Base-by-base conservation (phyloP, 2,329 filamentous ascomycete species). In the Sporothrix luriei region DNA sequence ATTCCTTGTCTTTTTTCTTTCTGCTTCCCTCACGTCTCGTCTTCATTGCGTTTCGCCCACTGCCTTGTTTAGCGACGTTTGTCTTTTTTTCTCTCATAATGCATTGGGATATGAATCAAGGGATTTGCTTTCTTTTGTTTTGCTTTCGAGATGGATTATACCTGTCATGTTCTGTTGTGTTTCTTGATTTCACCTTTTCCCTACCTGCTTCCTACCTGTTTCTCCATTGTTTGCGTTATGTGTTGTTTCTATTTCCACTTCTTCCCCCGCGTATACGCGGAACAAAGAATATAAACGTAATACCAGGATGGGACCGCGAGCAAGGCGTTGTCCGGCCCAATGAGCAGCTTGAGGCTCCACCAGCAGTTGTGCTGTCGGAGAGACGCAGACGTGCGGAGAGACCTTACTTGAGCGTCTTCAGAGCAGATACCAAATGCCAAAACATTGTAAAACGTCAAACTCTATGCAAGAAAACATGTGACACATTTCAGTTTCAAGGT, bases 321-420 rank as follows among this genome's bases (percentile, higher is more conserved):
- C 65, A 57, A 64, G 65, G 69, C 69, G 57, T 68, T 70, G 24
- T 62, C 5, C 52, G 33, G 67, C 13, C 19, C 26, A 33, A 40
- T 19, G 16, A 49, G 46, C 3, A 43, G 33, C 21, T 46, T 43
- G 19, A 26, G 21, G 43, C 26, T 14, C 13, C 6, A 38, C 38
- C 13, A 43, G 29, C 29, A 29, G 5, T 3, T 29, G 49, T 21
- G 19, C 11, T 6, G n/a, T 52, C 49, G 21, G n/a, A 33, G 24
- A 24, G 14, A 29, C 21, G 13, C n/a, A 14, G 24, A 65, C 43
- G 2, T 29, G 21, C 52, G 33, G 52, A 55, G 46, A 48, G 16
- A 19, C 46, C 29, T 29, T 29, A 29, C 3, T 29, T 29, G 29
- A 29, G 29, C 3, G 29, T 29, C 29, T 29, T 29, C n/a, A n/a